A percentile compares a stretch with the other conserved stretches of the same genome.
Conservation (phyloP, 371 early-diverging fungal genomes). For the Amoeboradix gromovi region DNA sequence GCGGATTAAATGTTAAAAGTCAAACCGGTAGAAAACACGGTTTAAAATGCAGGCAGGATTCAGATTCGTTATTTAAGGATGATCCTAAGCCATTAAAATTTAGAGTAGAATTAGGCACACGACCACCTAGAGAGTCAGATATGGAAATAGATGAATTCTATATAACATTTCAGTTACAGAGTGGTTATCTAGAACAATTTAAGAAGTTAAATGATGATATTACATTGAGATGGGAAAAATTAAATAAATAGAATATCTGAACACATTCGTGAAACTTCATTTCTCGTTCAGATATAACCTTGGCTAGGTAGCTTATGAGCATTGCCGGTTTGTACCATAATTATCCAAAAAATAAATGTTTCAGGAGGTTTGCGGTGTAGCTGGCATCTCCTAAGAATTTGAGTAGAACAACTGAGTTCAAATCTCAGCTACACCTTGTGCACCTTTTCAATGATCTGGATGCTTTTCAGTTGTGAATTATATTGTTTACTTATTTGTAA, state of each 20-base stretch:
- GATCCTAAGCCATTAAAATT: background rate
- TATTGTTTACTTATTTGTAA: too few species aligned
- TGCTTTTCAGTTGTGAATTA: too few species aligned
- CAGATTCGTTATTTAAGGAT: background rate
- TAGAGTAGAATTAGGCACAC: background rate
- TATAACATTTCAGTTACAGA: background rate
- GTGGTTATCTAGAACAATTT: background rate
- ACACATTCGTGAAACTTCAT: too few species aligned
- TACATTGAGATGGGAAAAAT: background rate
- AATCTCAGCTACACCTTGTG: too few species aligned
- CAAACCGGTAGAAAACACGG: background rate
- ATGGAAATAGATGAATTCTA: background rate
- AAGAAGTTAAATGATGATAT: background rate
- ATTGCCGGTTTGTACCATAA: too few species aligned
- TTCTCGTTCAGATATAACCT: too few species aligned
- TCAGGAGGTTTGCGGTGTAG: too few species aligned
- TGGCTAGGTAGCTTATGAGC: too few species aligned
- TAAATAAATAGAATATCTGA: background rate
- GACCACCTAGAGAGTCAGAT: background rate
- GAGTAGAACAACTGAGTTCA: too few species aligned
- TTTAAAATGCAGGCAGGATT: background rate
- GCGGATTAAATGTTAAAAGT: background rate
- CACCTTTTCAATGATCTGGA: too few species aligned
- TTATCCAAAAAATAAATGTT: too few species aligned
- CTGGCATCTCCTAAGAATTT: too few species aligned